Evolutionary conservation across 495 filamentous ascomycete genomes (phyloP).

Genomic region (Talaromyces nanjingensis): DNA sequence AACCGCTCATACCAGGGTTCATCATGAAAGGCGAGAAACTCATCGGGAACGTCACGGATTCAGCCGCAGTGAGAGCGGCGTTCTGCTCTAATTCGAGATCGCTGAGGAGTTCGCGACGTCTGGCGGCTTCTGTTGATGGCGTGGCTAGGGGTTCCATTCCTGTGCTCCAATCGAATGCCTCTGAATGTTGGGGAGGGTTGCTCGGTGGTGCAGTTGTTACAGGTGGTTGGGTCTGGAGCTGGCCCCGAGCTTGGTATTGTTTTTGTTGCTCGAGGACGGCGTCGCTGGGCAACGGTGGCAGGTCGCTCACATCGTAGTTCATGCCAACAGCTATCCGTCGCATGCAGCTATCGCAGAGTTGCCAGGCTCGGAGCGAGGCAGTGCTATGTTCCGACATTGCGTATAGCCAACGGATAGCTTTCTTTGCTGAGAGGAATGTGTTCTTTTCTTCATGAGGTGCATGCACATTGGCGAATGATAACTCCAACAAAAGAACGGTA

Average conservation of each 20-base stretch:
- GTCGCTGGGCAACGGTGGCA: slow-evolving; percentile 25
- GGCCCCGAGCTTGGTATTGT: not conserved
- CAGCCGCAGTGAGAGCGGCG: not conserved
- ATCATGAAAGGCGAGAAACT: slow-evolving; percentile 8
- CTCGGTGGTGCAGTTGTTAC: not conserved
- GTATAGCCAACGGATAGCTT: slow-evolving; percentile 47
- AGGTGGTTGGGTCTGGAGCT: not conserved
- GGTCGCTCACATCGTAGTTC: slow-evolving; percentile 33
- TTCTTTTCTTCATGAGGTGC: slow-evolving; percentile 42
- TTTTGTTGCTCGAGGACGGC: slow-evolving; percentile 10
- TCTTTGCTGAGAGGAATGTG: slow-evolving; percentile 44
- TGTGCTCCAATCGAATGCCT: slow-evolving; percentile 8
- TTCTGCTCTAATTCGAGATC: not conserved
- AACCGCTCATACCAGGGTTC: not conserved
- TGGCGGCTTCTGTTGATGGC: not conserved
- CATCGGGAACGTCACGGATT: slow-evolving; percentile 1
- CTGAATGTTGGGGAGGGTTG: not conserved
- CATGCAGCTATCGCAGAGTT: slow-evolving; percentile 43
- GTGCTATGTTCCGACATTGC: slow-evolving; percentile 47
- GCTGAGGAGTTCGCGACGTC: not conserved
- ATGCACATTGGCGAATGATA: slow-evolving; percentile 50
- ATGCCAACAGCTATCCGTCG: slow-evolving; percentile 35
- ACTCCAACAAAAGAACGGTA: slow-evolving; percentile 55
- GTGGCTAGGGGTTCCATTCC: slow-evolving; percentile 7
- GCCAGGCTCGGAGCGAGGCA: slow-evolving; percentile 50